Evolutionary conservation across 148 eudicot species (phyloP).

Genomic region (Diospyros lotus): DNA sequence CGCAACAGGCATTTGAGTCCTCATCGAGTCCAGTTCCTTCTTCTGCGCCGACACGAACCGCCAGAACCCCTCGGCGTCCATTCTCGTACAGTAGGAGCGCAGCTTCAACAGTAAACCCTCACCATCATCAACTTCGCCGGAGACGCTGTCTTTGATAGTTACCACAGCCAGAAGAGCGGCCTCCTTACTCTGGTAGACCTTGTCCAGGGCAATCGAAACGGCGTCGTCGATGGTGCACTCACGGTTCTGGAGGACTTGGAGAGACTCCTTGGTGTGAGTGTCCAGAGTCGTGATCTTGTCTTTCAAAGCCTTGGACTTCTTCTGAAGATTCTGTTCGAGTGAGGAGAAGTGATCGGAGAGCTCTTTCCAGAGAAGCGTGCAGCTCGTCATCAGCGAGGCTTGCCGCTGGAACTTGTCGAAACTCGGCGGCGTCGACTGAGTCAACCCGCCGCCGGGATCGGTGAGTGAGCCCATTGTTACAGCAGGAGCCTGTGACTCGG

Average conservation of each 20-base stretch:
- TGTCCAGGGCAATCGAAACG: constrained; percentile 43
- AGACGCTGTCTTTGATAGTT: neutral
- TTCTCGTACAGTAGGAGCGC: constrained; percentile 46
- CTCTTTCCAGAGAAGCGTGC: constrained; percentile 95
- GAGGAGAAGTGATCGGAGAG: constrained; percentile 84
- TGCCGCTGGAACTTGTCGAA: constrained; percentile 88
- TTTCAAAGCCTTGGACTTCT: constrained; percentile 60
- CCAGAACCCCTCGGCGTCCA: constrained; percentile 77
- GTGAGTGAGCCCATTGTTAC: constrained; percentile 59
- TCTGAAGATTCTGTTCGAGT: constrained; percentile 60
- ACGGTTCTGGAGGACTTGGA: constrained; percentile 53
- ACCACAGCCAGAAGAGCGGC: constrained; percentile 24
- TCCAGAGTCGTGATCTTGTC: constrained; percentile 54
- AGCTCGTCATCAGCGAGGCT: constrained; percentile 89
- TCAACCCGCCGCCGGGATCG: constrained; percentile 58
- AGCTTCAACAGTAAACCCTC: constrained; percentile 51
- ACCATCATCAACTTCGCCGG: constrained; percentile 52
- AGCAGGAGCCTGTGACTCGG: constrained; percentile 3
- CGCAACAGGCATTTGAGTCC: constrained; percentile 49
- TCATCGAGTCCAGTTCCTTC: constrained; percentile 61
- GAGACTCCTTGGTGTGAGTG: constrained; percentile 45
- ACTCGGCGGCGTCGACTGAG: constrained; percentile 41
- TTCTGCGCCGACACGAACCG: constrained; percentile 54
- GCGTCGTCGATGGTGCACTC: constrained; percentile 60
- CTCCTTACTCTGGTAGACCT: constrained; percentile 40